These are phyloP conservation scores for Saccharomyces hybrid DNA, from an alignment of 1,139 yeast genomes.

Conservation along the genomic window DNA sequence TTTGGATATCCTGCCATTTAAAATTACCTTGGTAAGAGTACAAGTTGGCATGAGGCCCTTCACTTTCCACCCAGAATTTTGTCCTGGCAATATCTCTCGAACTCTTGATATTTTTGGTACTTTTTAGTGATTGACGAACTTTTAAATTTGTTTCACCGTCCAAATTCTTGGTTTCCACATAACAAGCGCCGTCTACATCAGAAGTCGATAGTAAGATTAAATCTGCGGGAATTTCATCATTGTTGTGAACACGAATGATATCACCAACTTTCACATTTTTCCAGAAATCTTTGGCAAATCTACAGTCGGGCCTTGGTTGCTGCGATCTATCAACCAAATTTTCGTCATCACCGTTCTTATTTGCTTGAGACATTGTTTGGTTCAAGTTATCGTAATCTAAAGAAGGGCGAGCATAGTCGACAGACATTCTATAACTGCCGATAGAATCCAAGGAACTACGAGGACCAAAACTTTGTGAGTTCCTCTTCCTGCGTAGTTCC, in stretches of 20 bases:
- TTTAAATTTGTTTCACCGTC: conserved; percentile 96
- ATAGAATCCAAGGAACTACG: conserved; percentile 29
- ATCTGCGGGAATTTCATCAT: conserved; percentile 94
- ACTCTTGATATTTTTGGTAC: conserved; percentile 58
- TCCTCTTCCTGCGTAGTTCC: conserved; percentile 12
- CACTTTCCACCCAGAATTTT: conserved; percentile 81
- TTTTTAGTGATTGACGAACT: conserved; percentile 62
- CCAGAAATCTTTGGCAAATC: conserved; percentile 73
- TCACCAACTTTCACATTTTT: conserved; percentile 88
- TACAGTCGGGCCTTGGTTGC: conserved; percentile 26
- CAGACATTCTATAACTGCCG: conserved; percentile 26
- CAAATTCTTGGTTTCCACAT: conserved; percentile 85
- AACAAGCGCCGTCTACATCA: conserved; percentile 84
- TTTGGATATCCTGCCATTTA: conserved; percentile 37
- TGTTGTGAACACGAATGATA: conserved; percentile 69
- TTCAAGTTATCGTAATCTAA: conserved; percentile 20
- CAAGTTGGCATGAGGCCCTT: conserved; percentile 77
- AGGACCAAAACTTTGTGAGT: conserved; percentile 11
- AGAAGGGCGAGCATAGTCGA: conserved; percentile 23
- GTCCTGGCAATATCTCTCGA: conserved; percentile 66
- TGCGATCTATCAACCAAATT: conserved; percentile 24
- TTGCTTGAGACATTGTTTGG: conserved; percentile 4
- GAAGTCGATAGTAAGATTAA: conserved; percentile 70
- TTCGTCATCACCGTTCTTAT: conserved; percentile 10
- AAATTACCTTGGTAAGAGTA: conserved; percentile 70